These are phyloP conservation scores for Fraxinus sp. DNA, from an alignment of 305 asterid species.

Conservation along the genomic window DNA sequence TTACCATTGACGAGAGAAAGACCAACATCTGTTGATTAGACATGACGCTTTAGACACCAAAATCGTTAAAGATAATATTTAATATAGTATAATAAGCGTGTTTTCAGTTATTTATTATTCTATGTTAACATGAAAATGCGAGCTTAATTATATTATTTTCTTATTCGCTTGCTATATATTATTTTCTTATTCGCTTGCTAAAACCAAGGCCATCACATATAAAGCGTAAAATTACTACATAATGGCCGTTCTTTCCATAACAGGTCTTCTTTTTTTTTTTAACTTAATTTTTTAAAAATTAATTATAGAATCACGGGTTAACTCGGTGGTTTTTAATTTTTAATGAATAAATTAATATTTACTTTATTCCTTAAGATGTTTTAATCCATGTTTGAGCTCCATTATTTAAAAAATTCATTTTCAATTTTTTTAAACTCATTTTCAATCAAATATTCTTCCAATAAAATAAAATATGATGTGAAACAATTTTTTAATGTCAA, in stretches of 20 bases:
- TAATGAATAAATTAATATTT: no score
- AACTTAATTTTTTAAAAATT: background rate
- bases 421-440: no score
- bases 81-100: slow-evolving; percentile 15
- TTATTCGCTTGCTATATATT: background rate
- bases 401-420: no score
- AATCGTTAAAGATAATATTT: slow-evolving; percentile 22
- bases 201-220: slow-evolving; percentile 29
- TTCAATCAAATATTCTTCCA: no score
- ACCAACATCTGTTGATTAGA: slow-evolving; percentile 60
- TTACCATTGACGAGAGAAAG: background rate
- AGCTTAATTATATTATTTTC: slow-evolving; percentile 27
- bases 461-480: no score
- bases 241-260: slow-evolving; percentile 42
- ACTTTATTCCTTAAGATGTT: no score
- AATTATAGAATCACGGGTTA: slow-evolving; percentile 29
- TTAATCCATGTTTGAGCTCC: no score
- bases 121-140: slow-evolving; percentile 31
- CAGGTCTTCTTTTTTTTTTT: slow-evolving; percentile 18
- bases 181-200: background rate
- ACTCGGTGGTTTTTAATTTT: background rate
- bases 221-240: slow-evolving; percentile 16
- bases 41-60: slow-evolving; percentile 29
- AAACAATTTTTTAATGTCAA: no score
- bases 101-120: slow-evolving; percentile 20